Base-by-base conservation (phyloP, 116 monocot species). In the Zostera marina region DNA sequence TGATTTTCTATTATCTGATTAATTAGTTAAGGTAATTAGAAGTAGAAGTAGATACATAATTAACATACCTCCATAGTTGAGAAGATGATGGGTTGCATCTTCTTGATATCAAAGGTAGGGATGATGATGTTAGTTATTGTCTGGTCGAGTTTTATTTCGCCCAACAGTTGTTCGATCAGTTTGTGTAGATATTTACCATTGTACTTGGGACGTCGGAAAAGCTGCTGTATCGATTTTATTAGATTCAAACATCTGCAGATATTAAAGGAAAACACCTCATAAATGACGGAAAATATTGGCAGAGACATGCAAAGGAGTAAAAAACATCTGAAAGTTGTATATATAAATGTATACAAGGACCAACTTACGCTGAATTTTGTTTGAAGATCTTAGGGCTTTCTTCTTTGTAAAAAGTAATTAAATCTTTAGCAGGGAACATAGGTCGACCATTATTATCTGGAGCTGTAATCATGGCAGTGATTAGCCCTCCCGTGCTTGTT, bases 81-180 rank as follows among this genome's bases (percentile, higher is more conserved):
- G 55, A 75, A 79, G 26, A 75, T 42, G 7, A 53, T 68, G 5
- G 79, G 79, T 46, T 75, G 74, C 8, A 75, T 39, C 17, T 22
- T 38, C 61, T 47, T 71, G 22, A 79, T 52, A 44, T 79, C 79
- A 40, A 75, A 79, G 14, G 74, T 61, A 13, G 79, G 78, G 20
- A 78, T 74, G 3, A 78, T 44, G 5, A 74, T 23, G 20, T 78
- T 74, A 1, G 78, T 74, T 44, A 74, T 24, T 9, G 78, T 70
- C 25, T 74, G 46, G 32, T 63, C 26, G 42, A 78, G 22, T 47
- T 19, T 66, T 21, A 13, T 63, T 1, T 63, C 17, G 13, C 74
- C 67, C 4, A 78, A 70, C 8, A 55, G 6, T 14, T 63, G 19
- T 10, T 14, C 11, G 4, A 74, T 16, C 4, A 54, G 41, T 16